Evolutionary conservation across 352 stramenopile species (phyloP).

Genomic region (Phytophthora hybrid): DNA sequence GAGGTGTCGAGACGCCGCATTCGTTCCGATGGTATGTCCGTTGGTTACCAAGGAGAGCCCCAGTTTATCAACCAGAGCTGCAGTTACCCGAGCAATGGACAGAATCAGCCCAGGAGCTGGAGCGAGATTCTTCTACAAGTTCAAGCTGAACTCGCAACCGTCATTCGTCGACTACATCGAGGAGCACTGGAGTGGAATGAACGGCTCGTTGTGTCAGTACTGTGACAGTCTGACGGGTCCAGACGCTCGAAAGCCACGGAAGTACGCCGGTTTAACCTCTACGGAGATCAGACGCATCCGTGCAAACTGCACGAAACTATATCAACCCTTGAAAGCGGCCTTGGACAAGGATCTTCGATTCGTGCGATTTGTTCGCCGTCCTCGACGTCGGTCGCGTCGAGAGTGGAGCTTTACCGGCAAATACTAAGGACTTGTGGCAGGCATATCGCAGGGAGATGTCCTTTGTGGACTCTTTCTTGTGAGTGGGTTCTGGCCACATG

Average conservation of each 20-base stretch:
- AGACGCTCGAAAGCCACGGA: neutral
- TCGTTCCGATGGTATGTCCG: slow-evolving; percentile 14
- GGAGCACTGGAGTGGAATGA: slow-evolving; percentile 28
- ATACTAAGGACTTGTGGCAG: slow-evolving; percentile 28
- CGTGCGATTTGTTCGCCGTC: slow-evolving; percentile 27
- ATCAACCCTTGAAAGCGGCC: slow-evolving; percentile 17
- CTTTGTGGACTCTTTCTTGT: slow-evolving; percentile 34
- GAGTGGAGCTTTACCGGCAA: slow-evolving; percentile 1
- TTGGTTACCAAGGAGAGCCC: neutral
- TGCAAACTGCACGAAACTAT: slow-evolving; percentile 18
- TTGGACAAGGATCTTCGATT: slow-evolving; percentile 18
- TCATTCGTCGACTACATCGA: slow-evolving; percentile 25
- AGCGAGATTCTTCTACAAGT: slow-evolving; percentile 32
- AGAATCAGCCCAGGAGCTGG: slow-evolving; percentile 17
- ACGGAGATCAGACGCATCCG: slow-evolving; percentile 7
- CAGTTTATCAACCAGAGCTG: slow-evolving; percentile 2
- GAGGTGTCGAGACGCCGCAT: slow-evolving; percentile 3
- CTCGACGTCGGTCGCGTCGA: slow-evolving; percentile 17
- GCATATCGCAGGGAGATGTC: slow-evolving; percentile 25
- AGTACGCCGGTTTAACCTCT: neutral
- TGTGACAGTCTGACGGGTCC: slow-evolving; percentile 19
- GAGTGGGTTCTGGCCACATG: slow-evolving; percentile 23
- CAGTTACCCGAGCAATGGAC: slow-evolving; percentile 30
- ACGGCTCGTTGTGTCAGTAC: slow-evolving; percentile 18
- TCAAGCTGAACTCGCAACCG: slow-evolving; percentile 18